Evolutionary conservation across 139 green algal genomes (phyloP).

Genomic region (Micractinium sp.): DNA sequence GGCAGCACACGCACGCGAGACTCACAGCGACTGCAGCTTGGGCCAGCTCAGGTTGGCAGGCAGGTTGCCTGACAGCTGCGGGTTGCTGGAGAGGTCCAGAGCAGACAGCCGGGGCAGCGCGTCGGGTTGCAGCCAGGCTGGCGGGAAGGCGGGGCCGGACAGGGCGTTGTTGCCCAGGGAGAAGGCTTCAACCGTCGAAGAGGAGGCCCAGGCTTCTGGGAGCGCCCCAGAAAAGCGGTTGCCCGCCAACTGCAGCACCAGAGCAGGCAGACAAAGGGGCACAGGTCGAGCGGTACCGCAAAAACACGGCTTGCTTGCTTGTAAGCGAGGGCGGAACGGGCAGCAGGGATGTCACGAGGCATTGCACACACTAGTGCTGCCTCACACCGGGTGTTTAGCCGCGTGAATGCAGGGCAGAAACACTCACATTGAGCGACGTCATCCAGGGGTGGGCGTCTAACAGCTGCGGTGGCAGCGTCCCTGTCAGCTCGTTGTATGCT

Average conservation of each 20-base stretch:
- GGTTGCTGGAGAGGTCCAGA: neutral
- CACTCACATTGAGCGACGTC: too few species aligned
- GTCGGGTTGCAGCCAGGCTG: neutral
- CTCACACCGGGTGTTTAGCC: too few species aligned
- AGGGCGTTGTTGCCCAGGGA: neutral
- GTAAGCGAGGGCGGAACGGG: neutral
- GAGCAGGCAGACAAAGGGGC: neutral
- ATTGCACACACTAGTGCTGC: neutral
- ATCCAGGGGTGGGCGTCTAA: neutral
- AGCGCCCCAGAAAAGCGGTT: neutral
- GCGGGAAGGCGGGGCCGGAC: neutral
- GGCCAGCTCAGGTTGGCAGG: neutral
- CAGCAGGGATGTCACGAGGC: neutral
- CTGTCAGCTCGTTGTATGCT: too few species aligned
- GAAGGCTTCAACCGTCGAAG: neutral
- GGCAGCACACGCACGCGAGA: too few species aligned
- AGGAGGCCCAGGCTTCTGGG: neutral
- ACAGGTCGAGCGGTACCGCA: too few species aligned
- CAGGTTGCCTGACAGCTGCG: neutral
- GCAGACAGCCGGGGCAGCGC: neutral
- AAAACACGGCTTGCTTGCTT: too few species aligned
- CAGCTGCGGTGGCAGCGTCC: neutral
- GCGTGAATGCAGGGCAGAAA: too few species aligned
- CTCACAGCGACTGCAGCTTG: neutral
- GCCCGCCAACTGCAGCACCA: neutral